Evolutionary conservation across 768 basidiomycete genomes (phyloP), one percentile per base, ranked within the genome.

Genomic region (Crepidotus variabilis): DNA sequence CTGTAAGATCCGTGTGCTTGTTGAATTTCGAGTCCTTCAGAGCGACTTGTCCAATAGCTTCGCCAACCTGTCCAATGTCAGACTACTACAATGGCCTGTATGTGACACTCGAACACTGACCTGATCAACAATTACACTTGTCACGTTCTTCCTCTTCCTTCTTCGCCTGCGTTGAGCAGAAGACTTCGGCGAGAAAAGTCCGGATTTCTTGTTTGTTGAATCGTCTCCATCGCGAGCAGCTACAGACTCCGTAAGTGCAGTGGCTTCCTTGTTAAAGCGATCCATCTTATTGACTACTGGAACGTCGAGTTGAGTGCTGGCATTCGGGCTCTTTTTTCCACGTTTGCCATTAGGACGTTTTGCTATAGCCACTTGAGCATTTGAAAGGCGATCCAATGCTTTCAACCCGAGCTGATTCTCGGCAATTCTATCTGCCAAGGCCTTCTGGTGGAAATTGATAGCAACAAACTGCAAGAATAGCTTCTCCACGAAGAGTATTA

Each of bases 401-500:
- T 79, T 83, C 28, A 92, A 73, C 8, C 85, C 90, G 35, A 87
- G 71, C 32, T 78, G 78, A 61, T 91, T 92, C 68, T 89, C 88
- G 7, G 75, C 73, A 14, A 91, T 71, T 35, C 89, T 84, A 54
- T 91, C 89, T 9, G 87, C 83, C 20, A 91, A 79, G 1, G 89
- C 88, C 54, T 81, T 87, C 60, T 83, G 78, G 66, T 92, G 89
- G 66, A 92, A 92, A 61, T 83, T 88, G 71, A 90, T 90, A 24
- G 90, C 89, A 47, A 91, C 83, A 57, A 85, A 84, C 62, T 85
- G 87, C 32, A 92, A 68, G 67, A 87, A 84, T 35, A 88, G 67
- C 66, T 78, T 80, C 51, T 81, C 78, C 6, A 67, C 66, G 8
- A 79, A 69, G 16, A 80, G 62, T 21, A 82, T 71, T 23, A 78